Evolutionary conservation across 2,329 filamentous ascomycete species (phyloP).

Genomic region (Parasarocladium wereldwijsianum): DNA sequence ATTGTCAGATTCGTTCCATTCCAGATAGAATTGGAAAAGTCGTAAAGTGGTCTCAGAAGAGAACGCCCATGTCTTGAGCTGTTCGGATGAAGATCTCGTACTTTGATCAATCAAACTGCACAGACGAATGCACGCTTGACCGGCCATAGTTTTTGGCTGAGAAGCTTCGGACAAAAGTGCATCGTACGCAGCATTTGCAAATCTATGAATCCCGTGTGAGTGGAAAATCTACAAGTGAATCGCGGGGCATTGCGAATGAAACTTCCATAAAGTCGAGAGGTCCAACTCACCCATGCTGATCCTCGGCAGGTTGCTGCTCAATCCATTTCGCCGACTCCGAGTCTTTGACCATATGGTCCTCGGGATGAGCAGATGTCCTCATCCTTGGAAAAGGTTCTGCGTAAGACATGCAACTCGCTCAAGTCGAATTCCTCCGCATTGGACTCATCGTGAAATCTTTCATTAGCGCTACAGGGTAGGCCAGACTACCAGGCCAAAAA

Average conservation of each 20-base stretch:
- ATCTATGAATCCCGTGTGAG: no score
- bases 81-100: conserved; percentile 29
- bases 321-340: conserved; percentile 7
- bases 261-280: neutral
- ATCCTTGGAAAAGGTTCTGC: no score
- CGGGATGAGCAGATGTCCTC: no score
- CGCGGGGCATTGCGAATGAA: conserved; percentile 8
- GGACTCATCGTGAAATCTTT: neutral
- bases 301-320: conserved; percentile 6
- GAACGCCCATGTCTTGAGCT: conserved; percentile 35
- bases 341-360: conserved; percentile 2
- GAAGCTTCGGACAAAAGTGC: conserved; percentile 32
- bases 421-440: no score
- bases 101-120: conserved; percentile 49
- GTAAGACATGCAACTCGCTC: no score
- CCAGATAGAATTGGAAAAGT: conserved; percentile 48
- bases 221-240: no score
- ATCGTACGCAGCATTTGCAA: conserved; percentile 28
- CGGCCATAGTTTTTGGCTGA: conserved; percentile 39
- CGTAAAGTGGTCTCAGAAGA: conserved; percentile 28
- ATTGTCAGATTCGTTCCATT: conserved; percentile 53
- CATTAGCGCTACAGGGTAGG: conserved; percentile 1
- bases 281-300: conserved; percentile 4
- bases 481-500: neutral
- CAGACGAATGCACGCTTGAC: conserved; percentile 40